These are phyloP conservation scores for Cyberlindnera galapagoensis DNA, from an alignment of 805 yeast species.

Conservation along the genomic window DNA sequence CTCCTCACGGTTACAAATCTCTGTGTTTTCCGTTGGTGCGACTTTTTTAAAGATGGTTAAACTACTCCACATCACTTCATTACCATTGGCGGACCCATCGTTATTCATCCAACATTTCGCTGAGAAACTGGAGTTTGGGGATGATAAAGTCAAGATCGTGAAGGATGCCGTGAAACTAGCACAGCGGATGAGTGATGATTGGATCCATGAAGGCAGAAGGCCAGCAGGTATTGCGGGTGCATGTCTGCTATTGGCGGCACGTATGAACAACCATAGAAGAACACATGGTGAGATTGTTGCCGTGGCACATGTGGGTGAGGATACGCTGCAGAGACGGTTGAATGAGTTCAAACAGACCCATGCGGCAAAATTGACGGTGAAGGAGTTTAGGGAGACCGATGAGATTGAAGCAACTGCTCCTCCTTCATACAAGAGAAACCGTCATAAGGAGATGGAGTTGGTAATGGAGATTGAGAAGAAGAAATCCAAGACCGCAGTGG, in stretches of 20 bases:
- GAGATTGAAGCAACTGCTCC: conserved; percentile 48
- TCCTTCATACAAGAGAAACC: conserved; percentile 69
- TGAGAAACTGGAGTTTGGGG: conserved; percentile 77
- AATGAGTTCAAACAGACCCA: conserved; percentile 79
- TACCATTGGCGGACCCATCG: conserved; percentile 93
- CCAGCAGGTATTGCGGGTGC: conserved; percentile 99
- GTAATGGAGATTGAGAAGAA: conserved; percentile 4
- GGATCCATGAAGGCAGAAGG: conserved; percentile 95
- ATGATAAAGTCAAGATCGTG: conserved; percentile 64
- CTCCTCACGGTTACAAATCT: conserved; percentile 80
- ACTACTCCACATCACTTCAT: conserved; percentile 61
- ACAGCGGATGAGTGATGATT: conserved; percentile 85
- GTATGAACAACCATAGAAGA: conserved; percentile 93
- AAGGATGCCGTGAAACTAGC: conserved; percentile 85
- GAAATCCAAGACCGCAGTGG: conserved; percentile 15
- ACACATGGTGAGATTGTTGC: conserved; percentile 92
- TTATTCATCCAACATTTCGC: conserved; percentile 92
- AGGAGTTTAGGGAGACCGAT: conserved; percentile 56
- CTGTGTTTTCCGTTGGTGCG: conserved; percentile 93
- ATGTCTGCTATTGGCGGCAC: conserved; percentile 82
- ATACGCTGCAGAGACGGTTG: conserved; percentile 83
- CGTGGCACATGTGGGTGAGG: conserved; percentile 92
- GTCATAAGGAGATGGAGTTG: conserved; percentile 37
- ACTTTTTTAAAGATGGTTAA: conserved; percentile 93
- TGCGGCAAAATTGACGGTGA: conserved; percentile 67